Base-by-base conservation (phyloP, 345 rosid genomes). In the Gossypium mustelinum region DNA sequence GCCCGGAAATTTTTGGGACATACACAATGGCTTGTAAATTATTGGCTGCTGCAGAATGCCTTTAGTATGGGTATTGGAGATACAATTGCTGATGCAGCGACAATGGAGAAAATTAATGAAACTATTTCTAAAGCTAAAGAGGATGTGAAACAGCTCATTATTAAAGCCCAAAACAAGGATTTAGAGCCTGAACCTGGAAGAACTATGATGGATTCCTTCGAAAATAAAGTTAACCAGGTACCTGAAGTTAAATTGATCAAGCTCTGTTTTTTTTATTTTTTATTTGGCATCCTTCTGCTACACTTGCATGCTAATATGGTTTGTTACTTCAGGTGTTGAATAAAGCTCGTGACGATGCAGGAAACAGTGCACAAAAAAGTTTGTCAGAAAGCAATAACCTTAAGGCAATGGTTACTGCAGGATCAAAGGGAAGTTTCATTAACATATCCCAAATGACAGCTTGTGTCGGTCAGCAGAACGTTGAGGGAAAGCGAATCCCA, bases 371-470 rank as follows among this genome's bases (percentile, higher is more conserved):
- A 17, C 97, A 92, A 73, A 91, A 83, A 82, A 92, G 97, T 87
- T 85, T 94, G 75, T 91, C 98, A 29, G 98, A 94, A 84, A 94
- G 97, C 79, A 94, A 94, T 81, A 94, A 94, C 81, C 95, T 94
- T 39, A 94, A 94, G 86, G 97, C 98, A 18, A 94, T 94, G 97
- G 98, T 94, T 76, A 94, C 98, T 70, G 98, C 98, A 67, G 98
- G 98, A 76, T 94, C 98, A 14, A 94, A 94, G 81, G 98, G 98
- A 77, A 94, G 98, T 90, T 94, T 94, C 81, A 94, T 94, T 70
- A 94, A 94, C 70, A 94, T 92, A 76, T 94, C 98, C 57, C 97
- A 94, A 80, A 94, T 94, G 98, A 94, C 97, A 80, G 98, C 98
- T 59, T 94, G 97, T 86, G 97, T 94, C 56, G 98, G 98, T 65